Conservation (phyloP, 441 rosid species). For the Pelargonium australe region DNA sequence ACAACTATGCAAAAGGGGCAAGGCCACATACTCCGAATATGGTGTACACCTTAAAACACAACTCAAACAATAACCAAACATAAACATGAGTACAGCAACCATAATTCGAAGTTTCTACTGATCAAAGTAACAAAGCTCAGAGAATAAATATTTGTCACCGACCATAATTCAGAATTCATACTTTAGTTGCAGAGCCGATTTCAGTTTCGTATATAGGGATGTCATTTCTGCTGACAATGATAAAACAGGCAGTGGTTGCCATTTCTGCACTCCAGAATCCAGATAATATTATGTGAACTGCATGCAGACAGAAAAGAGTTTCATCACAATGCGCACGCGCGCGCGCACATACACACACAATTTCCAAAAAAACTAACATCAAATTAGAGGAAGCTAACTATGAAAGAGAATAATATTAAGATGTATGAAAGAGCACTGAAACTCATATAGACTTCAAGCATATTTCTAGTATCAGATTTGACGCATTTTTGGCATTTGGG, state of each 20-base stretch:
- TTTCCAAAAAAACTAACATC: no score
- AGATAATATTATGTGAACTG: not conserved
- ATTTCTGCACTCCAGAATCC: conserved; percentile 26
- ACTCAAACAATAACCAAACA: not conserved
- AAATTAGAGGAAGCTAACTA: no score
- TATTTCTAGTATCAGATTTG: no score
- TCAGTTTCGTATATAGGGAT: conserved; percentile 97
- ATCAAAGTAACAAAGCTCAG: not conserved
- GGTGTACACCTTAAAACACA: not conserved
- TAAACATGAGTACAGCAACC: not conserved
- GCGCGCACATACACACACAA: no score
- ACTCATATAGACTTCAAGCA: no score
- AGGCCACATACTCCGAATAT: not conserved
- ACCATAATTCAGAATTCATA: conserved; percentile 21
- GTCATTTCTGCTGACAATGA: conserved; percentile 83
- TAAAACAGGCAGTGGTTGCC: conserved; percentile 88
- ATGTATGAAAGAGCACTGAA: no score
- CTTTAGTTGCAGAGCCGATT: conserved; percentile 88
- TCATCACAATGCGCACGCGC: not conserved
- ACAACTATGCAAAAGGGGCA: not conserved
- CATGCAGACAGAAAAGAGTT: not conserved
- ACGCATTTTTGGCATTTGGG: no score
- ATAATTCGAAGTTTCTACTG: no score
- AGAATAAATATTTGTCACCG: not conserved
- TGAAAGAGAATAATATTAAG: no score